Evolutionary conservation across 768 basidiomycete genomes (phyloP), one percentile per base, ranked within the genome.

Genomic region (Suillus clintonianus): DNA sequence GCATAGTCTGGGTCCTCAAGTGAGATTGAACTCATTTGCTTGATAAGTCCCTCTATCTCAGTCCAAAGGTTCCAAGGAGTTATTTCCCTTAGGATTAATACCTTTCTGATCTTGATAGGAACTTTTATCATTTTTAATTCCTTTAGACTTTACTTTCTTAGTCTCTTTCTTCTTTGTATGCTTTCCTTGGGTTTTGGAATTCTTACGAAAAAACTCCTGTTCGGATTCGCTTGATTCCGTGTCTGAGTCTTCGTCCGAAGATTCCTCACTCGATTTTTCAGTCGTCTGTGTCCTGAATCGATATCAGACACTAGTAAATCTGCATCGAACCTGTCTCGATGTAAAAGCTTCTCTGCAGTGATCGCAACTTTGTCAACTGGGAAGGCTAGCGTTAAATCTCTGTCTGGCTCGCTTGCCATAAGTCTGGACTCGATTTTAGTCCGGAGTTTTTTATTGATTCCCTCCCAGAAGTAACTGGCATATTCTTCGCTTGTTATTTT

Each of bases 131-230:
- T 27, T 2, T 4, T 27, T 27, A 4, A 2, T 27, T 27, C 34
- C 10, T 62, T 64, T 47, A 67, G 55, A 4, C 61, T 63, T n/a
- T 60, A 51, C 22, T 61, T 37, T 48, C 62, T 67, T 1, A 62
- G 39, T 1, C 62, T 39, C 34, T 27, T 62, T 57, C 63, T 70
- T 68, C 24, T 63, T 62, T 14, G 61, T 37, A 37, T 70, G 67
- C 11, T 67, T 62, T 0, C 66, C 1, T 13, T 57, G 53, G 64
- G 68, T 70, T 6, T 27, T 39, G 36, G 65, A 65, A 6, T 66
- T 41, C 51, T 62, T 22, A 0, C 59, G 47, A 42, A 70, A 65
- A 19, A 70, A 24, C 2, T 47, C 58, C n/a, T 63, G 55, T 4
- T 11, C 9, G 6, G 54, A 34, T 27, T 22, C 11, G 17, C 39